These are phyloP conservation scores for Rhizoclosmatium globosum DNA, from an alignment of 192 early-diverging fungal genomes.

Conservation along the genomic window DNA sequence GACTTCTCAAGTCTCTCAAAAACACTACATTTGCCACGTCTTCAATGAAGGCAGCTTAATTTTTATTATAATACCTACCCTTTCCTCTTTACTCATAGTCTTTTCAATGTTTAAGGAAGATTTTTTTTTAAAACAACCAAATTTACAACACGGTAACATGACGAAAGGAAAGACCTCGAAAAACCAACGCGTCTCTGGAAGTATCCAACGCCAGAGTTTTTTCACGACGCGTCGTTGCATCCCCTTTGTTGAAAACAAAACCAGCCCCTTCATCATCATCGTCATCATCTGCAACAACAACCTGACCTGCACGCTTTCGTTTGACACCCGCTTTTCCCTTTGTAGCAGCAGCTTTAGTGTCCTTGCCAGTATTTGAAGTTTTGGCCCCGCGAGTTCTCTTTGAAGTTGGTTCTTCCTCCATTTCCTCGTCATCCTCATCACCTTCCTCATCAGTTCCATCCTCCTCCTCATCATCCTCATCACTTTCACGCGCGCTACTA, in stretches of 20 bases:
- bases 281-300: background rate
- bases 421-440: conserved; percentile 7
- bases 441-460: background rate
- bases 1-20: background rate
- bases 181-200: background rate
- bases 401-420: conserved; percentile 5
- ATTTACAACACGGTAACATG: conserved; percentile 9
- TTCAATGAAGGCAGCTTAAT: background rate
- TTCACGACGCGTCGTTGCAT: background rate
- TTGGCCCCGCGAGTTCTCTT: conserved; percentile 9
- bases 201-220: conserved; percentile 15
- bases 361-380: background rate
- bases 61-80: background rate
- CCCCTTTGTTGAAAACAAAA: conserved; percentile 1
- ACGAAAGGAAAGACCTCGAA: conserved; percentile 1
- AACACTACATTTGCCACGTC: background rate
- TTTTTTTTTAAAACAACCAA: background rate
- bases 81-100: too few species aligned
- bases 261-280: conserved; percentile 3
- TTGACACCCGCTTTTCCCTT: background rate
- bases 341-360: background rate
- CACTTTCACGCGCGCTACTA: background rate
- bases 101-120: background rate
- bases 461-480: conserved; percentile 12
- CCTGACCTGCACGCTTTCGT: background rate